phyloP scores from a whole-genome alignment of 345 rosid species.

The Lepidium sativum region DNA sequence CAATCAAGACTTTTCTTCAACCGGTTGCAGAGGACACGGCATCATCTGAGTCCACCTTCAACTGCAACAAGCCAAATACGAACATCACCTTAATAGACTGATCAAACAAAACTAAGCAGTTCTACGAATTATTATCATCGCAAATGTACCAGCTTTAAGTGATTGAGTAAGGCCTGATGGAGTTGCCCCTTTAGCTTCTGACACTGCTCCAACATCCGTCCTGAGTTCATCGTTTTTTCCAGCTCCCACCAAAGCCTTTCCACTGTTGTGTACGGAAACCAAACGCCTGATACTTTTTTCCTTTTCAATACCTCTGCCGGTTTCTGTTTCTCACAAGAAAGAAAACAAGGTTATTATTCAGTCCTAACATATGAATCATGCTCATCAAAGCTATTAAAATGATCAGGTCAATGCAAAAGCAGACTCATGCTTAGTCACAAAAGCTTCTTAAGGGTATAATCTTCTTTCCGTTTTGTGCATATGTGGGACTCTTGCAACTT shows the following conservation, averaged over 20 bases:
- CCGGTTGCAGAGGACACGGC: slow-evolving; percentile 28
- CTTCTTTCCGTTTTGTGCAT: not conserved
- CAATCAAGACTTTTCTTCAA: slow-evolving; percentile 4
- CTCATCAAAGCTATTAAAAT: not conserved
- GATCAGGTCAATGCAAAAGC: not conserved
- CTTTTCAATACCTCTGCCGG: slow-evolving; percentile 59
- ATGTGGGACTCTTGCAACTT: not conserved
- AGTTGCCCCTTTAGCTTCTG: slow-evolving; percentile 61
- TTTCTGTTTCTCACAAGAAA: slow-evolving; percentile 40
- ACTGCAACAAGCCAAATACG: slow-evolving; percentile 33
- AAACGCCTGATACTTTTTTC: slow-evolving; percentile 59
- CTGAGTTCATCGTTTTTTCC: slow-evolving; percentile 45
- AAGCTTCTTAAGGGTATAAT: not conserved
- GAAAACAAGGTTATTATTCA: not conserved
- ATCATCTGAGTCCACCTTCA: slow-evolving; percentile 73
- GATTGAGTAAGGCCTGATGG: slow-evolving; percentile 54
- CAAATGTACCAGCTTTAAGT: slow-evolving; percentile 62
- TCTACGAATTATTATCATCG: not conserved
- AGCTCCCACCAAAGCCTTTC: slow-evolving; percentile 78
- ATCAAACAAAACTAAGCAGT: not conserved
- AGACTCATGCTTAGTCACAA: not conserved
- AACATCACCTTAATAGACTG: not conserved
- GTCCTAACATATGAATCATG: not conserved
- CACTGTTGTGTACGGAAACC: slow-evolving; percentile 78
- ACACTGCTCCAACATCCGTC: slow-evolving; percentile 66